Conservation (phyloP, 371 early-diverging fungal species). For the Basidiobolus meristosporus region DNA sequence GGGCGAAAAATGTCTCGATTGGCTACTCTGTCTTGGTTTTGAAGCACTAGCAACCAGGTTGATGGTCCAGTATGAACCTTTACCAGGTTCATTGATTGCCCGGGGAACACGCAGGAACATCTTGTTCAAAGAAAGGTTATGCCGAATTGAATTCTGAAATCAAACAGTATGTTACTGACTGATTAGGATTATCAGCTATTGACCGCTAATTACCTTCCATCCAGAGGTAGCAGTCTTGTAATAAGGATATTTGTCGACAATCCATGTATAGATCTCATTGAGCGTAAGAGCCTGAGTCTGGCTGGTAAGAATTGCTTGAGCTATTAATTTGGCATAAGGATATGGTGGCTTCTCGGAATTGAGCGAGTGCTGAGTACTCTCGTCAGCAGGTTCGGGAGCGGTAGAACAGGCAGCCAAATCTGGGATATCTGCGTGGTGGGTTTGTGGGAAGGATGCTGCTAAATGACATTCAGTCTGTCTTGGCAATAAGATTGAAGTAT, state of each 20-base stretch:
- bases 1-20: too few species aligned
- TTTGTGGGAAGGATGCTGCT: too few species aligned
- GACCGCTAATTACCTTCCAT: constrained; percentile 84
- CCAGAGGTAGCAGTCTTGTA: constrained; percentile 62
- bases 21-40: too few species aligned
- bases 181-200: too few species aligned
- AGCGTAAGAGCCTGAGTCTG: constrained; percentile 50
- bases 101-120: constrained; percentile 82
- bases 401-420: too few species aligned
- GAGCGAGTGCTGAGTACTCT: too few species aligned
- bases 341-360: constrained; percentile 62
- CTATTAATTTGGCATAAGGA: constrained; percentile 75
- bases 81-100: constrained; percentile 80
- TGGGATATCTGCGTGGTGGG: too few species aligned
- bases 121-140: constrained; percentile 93
- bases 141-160: constrained; percentile 96
- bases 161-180: too few species aligned
- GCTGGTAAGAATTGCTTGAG: constrained; percentile 65
- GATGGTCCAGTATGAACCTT: constrained; percentile 90
- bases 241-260: constrained; percentile 60
- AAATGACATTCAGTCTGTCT: too few species aligned
- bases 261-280: constrained; percentile 70
- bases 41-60: too few species aligned
- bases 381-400: too few species aligned
- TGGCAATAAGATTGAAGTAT: too few species aligned